Evolutionary conservation across 371 early-diverging fungal genomes (phyloP), one percentile per base, ranked within the genome.

Genomic region (Apophysomyces trapeziformis): DNA sequence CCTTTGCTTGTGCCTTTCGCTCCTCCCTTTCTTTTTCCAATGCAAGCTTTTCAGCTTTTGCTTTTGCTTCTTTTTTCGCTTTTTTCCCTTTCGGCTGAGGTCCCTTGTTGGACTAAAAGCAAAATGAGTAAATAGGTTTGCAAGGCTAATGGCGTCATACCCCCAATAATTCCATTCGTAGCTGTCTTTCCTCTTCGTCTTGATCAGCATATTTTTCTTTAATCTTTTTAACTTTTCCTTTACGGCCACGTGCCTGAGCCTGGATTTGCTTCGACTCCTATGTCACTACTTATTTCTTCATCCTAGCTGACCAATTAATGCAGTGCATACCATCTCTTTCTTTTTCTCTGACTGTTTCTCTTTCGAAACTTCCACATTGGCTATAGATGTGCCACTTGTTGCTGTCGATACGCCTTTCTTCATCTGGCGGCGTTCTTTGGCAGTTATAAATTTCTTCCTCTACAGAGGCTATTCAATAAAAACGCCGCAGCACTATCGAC

Each of bases 191-290:
- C 45, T 96, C 95, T 45, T 97, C 96, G 65, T 95, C 95, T 77
- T 96, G 96, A 72, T 96, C 96, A 6, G 85, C 93, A 79, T 96
- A 95, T 74, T 96, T 96, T 47, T 89, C 89, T 79, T 95, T 95
- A 46, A 93, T 87, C 82, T 95, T 96, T 84, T 94, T 94, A 38
- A 89, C 75, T 77, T 97, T 97, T 60, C 90, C 89, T 58, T 87
- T 87, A 66, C 94, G 93, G 35, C 97, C 98, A 35, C 98, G 93
- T 37, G 85, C 80, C 6, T 83, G 67, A 13, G 82, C 68, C 69
- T 83, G 70, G 46, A 67, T 61, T 47, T 65, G 44, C 58, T 56
- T 60, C 36, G 43, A 11, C 43, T 26, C 46, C 63, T 63, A 37
- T 26, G 16, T 38, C 21, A n/a, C 18, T 32, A 38, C 39, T 36